Conservation (phyloP, 1,284 basidiomycete species). For the Anthracocystis setariae region DNA sequence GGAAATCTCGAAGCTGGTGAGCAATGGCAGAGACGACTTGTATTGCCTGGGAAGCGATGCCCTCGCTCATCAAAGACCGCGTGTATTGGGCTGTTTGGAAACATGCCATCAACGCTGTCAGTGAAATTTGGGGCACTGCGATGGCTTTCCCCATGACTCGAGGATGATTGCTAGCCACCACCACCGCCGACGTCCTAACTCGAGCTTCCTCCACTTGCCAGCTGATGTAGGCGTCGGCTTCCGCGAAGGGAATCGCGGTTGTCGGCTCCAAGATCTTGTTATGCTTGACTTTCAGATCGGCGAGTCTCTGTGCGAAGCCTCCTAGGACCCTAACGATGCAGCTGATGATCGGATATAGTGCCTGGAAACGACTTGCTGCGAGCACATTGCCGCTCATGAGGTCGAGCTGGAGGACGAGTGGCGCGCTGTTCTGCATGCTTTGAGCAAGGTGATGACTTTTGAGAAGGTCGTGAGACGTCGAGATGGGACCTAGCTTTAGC, state of each 20-base stretch:
- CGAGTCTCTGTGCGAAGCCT: slow-evolving; percentile 5
- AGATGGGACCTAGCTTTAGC: slow-evolving; percentile 3
- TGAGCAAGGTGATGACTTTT: background rate
- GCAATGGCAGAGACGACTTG: slow-evolving; percentile 13
- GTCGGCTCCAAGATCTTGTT: too few species aligned
- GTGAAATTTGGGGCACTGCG: slow-evolving; percentile 7
- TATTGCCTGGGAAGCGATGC: slow-evolving; percentile 9
- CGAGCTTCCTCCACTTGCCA: too few species aligned
- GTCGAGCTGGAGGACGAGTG: slow-evolving; percentile 19
- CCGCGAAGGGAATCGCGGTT: too few species aligned
- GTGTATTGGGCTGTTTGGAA: background rate
- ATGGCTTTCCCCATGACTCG: too few species aligned
- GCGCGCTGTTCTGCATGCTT: too few species aligned
- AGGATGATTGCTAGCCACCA: too few species aligned
- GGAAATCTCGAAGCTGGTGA: slow-evolving; percentile 18
- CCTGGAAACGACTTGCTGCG: background rate
- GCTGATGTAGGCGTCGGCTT: too few species aligned
- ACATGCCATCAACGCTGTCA: slow-evolving; percentile 17
- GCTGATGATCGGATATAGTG: background rate
- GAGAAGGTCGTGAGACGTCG: background rate
- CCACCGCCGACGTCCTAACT: too few species aligned
- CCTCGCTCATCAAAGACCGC: background rate
- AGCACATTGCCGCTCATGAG: slow-evolving; percentile 21
- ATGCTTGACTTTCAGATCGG: background rate
- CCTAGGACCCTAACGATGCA: slow-evolving; percentile 9